phyloP scores from a whole-genome alignment of 345 rosid genomes.

The Mangifera indica region DNA sequence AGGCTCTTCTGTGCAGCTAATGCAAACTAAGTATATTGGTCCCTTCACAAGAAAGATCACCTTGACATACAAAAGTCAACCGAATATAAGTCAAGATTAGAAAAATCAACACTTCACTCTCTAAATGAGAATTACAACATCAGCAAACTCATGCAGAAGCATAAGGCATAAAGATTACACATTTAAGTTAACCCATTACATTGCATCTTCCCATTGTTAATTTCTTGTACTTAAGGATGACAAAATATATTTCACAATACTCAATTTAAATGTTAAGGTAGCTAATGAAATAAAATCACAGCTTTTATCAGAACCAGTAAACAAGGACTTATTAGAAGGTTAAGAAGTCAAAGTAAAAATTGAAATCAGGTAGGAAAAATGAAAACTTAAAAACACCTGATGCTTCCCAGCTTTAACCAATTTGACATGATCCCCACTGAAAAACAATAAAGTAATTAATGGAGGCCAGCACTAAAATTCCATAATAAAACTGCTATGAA shows the following conservation, averaged over 20 bases:
- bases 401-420: constrained; percentile 88
- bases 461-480: constrained; percentile 17
- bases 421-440: constrained; percentile 78
- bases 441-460: constrained; percentile 21
- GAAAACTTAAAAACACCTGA: constrained; percentile 52
- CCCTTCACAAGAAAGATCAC: constrained; percentile 98
- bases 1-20: constrained; percentile 96
- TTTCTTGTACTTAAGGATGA: not conserved
- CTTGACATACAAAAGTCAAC: constrained; percentile 35
- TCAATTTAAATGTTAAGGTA: not conserved
- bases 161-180: not conserved
- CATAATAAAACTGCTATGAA: not conserved
- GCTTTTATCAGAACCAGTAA: not conserved
- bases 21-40: constrained; percentile 95
- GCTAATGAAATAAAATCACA: not conserved
- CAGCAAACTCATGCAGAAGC: not conserved
- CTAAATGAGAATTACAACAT: not conserved
- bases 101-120: constrained; percentile 3
- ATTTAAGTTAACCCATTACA: not conserved
- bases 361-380: constrained; percentile 4
- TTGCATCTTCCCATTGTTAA: not conserved
- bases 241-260: not conserved
- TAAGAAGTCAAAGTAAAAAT: not conserved
- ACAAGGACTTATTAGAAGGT: not conserved
- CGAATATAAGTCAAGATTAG: constrained; percentile 1